Percentiles rank a stretch among this genome's conserved stretches.
These are phyloP conservation scores for Eutreptiella sp. DNA, from an alignment of 208 protist genomes.

Conservation along the genomic window DNA sequence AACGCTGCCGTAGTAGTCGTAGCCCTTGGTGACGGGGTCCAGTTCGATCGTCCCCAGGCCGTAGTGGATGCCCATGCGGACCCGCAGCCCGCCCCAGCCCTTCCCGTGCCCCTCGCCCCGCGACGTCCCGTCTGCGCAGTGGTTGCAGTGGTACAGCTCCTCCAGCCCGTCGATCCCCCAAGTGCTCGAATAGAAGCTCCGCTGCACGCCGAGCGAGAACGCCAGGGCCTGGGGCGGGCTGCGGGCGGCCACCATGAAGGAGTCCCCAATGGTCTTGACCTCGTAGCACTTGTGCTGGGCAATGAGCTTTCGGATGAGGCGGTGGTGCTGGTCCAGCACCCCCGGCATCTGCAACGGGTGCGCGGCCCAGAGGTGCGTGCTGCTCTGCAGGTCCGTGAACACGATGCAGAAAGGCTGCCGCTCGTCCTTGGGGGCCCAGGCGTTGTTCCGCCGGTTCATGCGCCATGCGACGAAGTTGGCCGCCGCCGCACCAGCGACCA, in stretches of 20 bases:
- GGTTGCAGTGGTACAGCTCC: no score
- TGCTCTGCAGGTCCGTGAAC: slow-evolving; percentile 16
- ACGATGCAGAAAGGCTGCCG: no score
- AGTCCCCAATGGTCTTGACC: slow-evolving; percentile 10
- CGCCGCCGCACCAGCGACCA: no score
- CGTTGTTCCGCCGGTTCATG: no score
- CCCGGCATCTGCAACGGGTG: neutral
- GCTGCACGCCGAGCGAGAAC: neutral
- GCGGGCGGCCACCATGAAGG: slow-evolving; percentile 3
- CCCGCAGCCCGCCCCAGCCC: slow-evolving; percentile 1
- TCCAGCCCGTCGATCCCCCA: no score
- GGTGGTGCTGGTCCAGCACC: slow-evolving; percentile 12
- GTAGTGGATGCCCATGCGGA: slow-evolving; percentile 14
- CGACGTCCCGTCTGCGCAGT: no score
- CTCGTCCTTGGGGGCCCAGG: no score
- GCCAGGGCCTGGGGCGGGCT: neutral
- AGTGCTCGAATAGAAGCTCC: no score
- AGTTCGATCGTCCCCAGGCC: neutral
- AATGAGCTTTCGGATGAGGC: neutral
- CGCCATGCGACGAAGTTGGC: no score
- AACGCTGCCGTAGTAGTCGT: slow-evolving; percentile 2
- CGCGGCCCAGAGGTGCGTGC: neutral
- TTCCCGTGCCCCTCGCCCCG: no score
- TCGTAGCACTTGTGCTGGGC: slow-evolving; percentile 13
- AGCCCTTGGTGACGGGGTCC: slow-evolving; percentile 1